These are phyloP conservation scores for Plasmodium fragile DNA, from an alignment of 169 alveolate species.

Conservation along the genomic window DNA sequence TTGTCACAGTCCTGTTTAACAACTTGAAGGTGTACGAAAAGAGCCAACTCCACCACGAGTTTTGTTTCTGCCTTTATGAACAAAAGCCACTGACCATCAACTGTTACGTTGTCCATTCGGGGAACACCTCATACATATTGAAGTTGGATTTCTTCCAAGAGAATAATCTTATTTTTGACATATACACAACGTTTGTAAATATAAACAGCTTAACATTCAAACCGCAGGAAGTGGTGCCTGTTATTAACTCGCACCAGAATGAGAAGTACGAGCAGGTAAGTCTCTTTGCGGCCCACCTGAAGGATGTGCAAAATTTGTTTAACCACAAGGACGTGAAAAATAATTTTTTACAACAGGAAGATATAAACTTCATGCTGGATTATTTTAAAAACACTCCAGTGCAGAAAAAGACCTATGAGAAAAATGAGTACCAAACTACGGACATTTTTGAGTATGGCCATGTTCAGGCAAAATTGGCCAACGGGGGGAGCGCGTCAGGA, in stretches of 20 bases:
- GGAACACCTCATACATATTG: constrained; percentile 60
- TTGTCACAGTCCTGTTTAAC: constrained; percentile 61
- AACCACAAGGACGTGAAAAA: constrained; percentile 58
- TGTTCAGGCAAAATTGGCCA: constrained; percentile 3
- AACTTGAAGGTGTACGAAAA: constrained; percentile 39
- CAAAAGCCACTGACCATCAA: constrained; percentile 35
- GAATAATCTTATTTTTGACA: constrained; percentile 46
- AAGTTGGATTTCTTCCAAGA: constrained; percentile 61
- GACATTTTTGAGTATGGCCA: constrained; percentile 31
- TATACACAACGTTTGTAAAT: constrained; percentile 72
- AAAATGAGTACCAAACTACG: constrained; percentile 21
- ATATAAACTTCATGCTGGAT: constrained; percentile 30
- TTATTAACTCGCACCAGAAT: neutral
- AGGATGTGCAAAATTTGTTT: constrained; percentile 59
- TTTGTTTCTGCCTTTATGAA: constrained; percentile 27
- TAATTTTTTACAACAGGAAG: constrained; percentile 13
- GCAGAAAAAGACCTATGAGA: neutral
- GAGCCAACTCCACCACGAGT: constrained; percentile 41
- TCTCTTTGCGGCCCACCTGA: constrained; percentile 13
- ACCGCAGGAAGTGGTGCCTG: constrained; percentile 50
- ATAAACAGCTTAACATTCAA: constrained; percentile 40
- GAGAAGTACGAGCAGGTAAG: constrained; percentile 35
- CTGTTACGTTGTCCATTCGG: constrained; percentile 51
- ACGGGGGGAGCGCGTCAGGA: neutral
- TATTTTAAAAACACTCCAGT: constrained; percentile 29